Conservation (phyloP, 148 eudicot genomes). For the Cornus kousa region DNA sequence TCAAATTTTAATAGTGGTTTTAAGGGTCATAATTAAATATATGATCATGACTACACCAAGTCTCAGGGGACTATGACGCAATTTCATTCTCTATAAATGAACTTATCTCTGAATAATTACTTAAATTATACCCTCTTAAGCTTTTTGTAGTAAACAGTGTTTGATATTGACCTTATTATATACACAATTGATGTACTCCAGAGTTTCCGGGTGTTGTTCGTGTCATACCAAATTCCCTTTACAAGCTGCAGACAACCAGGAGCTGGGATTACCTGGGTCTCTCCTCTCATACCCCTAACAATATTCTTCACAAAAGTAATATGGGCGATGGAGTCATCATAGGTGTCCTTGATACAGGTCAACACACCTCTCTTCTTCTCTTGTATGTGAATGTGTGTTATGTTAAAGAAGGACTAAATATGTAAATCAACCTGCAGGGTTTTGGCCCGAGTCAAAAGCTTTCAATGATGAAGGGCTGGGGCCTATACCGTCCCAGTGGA, state of each 20-base stretch:
- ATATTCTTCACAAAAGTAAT: constrained; percentile 14
- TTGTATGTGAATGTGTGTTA: no score
- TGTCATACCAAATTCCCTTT: constrained; percentile 19
- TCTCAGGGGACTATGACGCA: no score
- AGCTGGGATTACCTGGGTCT: constrained; percentile 29
- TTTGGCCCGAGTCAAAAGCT: constrained; percentile 22
- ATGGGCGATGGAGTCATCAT: constrained; percentile 25
- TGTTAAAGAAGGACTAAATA: background rate
- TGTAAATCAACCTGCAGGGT: constrained; percentile 6
- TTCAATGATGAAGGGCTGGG: constrained; percentile 22
- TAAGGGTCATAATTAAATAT: no score
- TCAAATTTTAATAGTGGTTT: no score
- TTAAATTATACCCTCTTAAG: no score
- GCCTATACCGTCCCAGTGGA: constrained; percentile 24
- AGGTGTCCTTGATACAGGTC: constrained; percentile 26
- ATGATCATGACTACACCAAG: no score
- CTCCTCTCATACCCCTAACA: constrained; percentile 8
- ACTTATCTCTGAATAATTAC: no score
- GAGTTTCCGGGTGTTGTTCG: constrained; percentile 23
- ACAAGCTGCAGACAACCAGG: constrained; percentile 26
- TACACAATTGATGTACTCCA: background rate
- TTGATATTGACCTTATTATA: no score
- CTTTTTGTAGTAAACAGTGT: no score
- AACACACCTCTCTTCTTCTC: background rate
- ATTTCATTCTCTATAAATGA: no score